Evolutionary conservation across 768 basidiomycete genomes (phyloP).

Genomic region (Leccinum longicurvipes): DNA sequence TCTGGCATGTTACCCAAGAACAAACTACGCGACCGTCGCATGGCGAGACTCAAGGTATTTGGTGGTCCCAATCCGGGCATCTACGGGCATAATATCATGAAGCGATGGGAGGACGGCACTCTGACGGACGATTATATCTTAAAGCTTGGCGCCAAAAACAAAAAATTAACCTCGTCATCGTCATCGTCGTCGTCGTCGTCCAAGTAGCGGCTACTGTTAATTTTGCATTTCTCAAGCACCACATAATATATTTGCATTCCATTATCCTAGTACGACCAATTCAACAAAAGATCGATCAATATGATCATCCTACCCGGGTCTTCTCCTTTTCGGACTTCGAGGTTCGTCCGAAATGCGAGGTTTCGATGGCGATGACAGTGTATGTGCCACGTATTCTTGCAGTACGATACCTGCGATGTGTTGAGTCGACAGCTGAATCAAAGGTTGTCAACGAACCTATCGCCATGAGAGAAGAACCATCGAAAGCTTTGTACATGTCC

Average conservation of each 20-base stretch:
- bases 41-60: conserved; percentile 89
- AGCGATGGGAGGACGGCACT: conserved; percentile 82
- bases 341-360: background rate
- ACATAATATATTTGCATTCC: conserved; percentile 7
- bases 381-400: conserved; percentile 57
- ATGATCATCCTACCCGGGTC: background rate
- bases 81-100: conserved; percentile 70
- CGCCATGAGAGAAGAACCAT: conserved; percentile 71
- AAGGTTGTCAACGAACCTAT: conserved; percentile 46
- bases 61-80: conserved; percentile 75
- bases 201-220: conserved; percentile 9
- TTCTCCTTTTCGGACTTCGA: conserved; percentile 6
- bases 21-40: conserved; percentile 82
- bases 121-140: conserved; percentile 41
- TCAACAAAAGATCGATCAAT: background rate
- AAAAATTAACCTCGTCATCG: background rate
- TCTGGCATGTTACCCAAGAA: conserved; percentile 99
- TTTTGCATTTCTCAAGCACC: background rate
- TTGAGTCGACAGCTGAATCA: background rate
- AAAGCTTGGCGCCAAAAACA: conserved; percentile 25
- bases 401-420: conserved; percentile 56
- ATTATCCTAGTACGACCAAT: background rate
- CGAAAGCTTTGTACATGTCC: conserved; percentile 75
- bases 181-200: conserved; percentile 1
- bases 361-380: conserved; percentile 11